These are phyloP conservation scores for Aechmea fasciata DNA, from an alignment of 176 grass and related monocot genomes.

Conservation along the genomic window DNA sequence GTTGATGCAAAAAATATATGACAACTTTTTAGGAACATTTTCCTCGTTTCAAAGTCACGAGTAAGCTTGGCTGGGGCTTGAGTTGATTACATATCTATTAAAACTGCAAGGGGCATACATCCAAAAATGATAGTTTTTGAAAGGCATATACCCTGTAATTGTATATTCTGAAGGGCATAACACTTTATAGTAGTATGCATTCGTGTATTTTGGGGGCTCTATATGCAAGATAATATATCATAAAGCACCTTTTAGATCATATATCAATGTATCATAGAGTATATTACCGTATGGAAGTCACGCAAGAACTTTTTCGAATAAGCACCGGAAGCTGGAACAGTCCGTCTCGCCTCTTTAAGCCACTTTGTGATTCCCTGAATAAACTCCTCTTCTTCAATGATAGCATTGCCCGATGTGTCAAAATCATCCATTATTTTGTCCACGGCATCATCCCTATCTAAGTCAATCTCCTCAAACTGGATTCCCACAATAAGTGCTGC, in stretches of 20 bases:
- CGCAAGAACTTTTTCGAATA: conserved; percentile 43
- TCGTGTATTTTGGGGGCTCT: no score
- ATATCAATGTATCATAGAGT: not conserved
- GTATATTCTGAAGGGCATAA: no score
- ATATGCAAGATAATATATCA: not conserved
- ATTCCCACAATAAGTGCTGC: conserved; percentile 40
- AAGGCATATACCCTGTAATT: no score
- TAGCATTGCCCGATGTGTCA: conserved; percentile 27
- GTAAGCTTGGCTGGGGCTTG: no score
- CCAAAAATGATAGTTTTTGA: no score
- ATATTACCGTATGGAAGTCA: conserved; percentile 48
- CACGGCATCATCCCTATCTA: conserved; percentile 25
- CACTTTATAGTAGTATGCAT: no score
- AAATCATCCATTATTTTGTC: conserved; percentile 37
- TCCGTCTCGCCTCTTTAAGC: conserved; percentile 43
- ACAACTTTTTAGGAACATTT: no score
- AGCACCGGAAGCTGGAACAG: conserved; percentile 19
- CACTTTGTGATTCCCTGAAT: conserved; percentile 52
- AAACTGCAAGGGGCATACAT: no score
- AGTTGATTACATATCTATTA: no score
- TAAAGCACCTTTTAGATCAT: not conserved
- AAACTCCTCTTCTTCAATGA: conserved; percentile 47
- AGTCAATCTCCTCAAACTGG: conserved; percentile 30
- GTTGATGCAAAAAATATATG: no score
- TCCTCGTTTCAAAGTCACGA: no score